Conservation (phyloP, 2,329 filamentous ascomycete genomes). For the Aureobasidium sp. region DNA sequence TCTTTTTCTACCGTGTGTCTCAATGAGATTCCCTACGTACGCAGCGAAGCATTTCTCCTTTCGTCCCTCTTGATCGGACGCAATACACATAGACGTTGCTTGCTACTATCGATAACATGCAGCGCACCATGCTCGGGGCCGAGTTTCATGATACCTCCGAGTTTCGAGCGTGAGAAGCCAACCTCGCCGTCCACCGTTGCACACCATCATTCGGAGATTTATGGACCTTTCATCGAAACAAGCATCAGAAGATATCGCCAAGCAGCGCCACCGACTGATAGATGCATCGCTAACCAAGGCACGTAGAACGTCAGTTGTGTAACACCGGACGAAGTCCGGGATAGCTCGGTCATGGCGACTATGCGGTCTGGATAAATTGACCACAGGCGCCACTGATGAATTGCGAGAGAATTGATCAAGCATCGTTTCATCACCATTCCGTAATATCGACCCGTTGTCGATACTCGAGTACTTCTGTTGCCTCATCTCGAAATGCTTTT, state of each 20-base stretch:
- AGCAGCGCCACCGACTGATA: background rate
- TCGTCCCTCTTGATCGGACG: background rate
- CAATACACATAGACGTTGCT: background rate
- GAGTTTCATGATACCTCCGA: background rate
- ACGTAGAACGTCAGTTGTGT: background rate
- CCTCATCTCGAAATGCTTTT: background rate
- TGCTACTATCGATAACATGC: no score
- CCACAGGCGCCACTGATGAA: slow-evolving; percentile 1
- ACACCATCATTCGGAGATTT: background rate
- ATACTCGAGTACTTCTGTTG: background rate
- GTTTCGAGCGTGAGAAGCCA: background rate
- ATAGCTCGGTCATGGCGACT: background rate
- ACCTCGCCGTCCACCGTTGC: background rate
- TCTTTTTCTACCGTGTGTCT: background rate
- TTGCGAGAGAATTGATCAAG: background rate
- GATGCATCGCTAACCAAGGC: background rate
- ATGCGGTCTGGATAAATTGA: slow-evolving; percentile 1
- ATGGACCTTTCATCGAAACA: background rate
- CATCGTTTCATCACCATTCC: background rate
- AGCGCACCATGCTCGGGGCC: background rate
- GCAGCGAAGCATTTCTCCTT: background rate
- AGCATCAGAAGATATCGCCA: background rate
- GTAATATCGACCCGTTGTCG: background rate
- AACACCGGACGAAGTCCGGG: background rate
- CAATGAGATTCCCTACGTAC: background rate